Evolutionary conservation across 2,329 filamentous ascomycete genomes (phyloP).

Genomic region (Sporothrix pallida): DNA sequence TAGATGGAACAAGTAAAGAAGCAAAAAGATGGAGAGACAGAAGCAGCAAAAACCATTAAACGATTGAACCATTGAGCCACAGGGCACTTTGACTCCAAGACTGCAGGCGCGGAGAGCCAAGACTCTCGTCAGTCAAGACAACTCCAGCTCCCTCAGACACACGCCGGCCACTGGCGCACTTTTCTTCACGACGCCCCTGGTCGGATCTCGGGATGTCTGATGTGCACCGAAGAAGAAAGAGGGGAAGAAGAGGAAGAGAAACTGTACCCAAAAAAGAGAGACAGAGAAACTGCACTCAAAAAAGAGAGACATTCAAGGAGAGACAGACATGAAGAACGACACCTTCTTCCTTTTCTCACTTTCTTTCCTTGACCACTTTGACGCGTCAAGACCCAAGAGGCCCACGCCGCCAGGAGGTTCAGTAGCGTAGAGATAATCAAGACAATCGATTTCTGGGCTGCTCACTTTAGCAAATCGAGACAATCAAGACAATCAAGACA

Average conservation of each 20-base stretch:
- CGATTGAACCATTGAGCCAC: not conserved
- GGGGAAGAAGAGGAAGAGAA: not conserved
- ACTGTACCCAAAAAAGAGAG: not conserved
- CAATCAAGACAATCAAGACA: constrained; percentile 1
- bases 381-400: constrained; percentile 7
- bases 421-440: constrained; percentile 3
- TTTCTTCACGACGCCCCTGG: constrained; percentile 12
- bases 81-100: not conserved
- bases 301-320: not conserved
- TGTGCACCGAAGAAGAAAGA: constrained; percentile 1
- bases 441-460: not conserved
- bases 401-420: constrained; percentile 16
- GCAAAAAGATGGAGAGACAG: not conserved
- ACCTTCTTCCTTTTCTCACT: too few relatives aligned
- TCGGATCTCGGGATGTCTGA: constrained; percentile 15
- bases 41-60: not conserved
- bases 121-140: constrained; percentile 4
- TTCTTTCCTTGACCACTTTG: not conserved
- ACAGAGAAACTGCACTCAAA: not conserved
- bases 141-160: constrained; percentile 20
- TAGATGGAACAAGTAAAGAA: not conserved
- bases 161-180: constrained; percentile 23
- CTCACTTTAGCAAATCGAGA: not conserved
- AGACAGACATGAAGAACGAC: constrained; percentile 19
- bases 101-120: constrained; percentile 15